These are phyloP conservation scores for Fusarium praegraminearum DNA, from an alignment of 2,329 filamentous ascomycete genomes.

Conservation along the genomic window DNA sequence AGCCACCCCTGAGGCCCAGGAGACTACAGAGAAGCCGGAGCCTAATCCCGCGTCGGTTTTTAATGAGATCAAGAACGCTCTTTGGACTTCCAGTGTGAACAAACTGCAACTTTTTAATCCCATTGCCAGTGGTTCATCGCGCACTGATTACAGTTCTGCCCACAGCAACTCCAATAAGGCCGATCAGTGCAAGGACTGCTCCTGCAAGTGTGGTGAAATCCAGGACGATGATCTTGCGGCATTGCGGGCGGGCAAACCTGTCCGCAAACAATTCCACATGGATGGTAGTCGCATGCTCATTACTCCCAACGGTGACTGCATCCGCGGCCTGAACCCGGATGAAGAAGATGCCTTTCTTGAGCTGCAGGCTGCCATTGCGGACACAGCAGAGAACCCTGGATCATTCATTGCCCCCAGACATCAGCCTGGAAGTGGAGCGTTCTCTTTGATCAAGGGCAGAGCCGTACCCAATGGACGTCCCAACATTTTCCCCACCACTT, in stretches of 20 bases:
- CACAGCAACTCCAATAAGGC: conserved; percentile 41
- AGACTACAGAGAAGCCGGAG: conserved; percentile 48
- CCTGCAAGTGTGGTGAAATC: conserved; percentile 57
- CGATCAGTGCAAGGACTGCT: conserved; percentile 53
- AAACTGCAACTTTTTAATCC: conserved; percentile 55
- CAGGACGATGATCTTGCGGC: conserved; percentile 64
- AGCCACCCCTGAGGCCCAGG: conserved; percentile 31
- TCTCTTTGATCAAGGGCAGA: conserved; percentile 72
- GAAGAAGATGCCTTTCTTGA: conserved; percentile 78
- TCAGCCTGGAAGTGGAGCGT: conserved; percentile 65
- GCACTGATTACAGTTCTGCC: conserved; percentile 44
- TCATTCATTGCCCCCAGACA: conserved; percentile 69
- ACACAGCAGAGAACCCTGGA: conserved; percentile 63
- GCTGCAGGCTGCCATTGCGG: conserved; percentile 71
- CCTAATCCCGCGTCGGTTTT: conserved; percentile 53
- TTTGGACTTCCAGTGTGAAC: conserved; percentile 52
- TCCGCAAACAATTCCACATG: conserved; percentile 68
- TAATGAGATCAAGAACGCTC: conserved; percentile 50
- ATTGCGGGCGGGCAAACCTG: conserved; percentile 67
- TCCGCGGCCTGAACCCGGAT: conserved; percentile 76
- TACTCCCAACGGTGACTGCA: conserved; percentile 80
- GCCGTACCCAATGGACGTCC: conserved; percentile 74
- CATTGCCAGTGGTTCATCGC: conserved; percentile 49
- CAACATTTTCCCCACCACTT: conserved; percentile 67
- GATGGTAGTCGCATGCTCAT: conserved; percentile 77